Evolutionary conservation across 768 basidiomycete genomes (phyloP), one percentile per base, ranked within the genome.

Genomic region (Mrakia blollopis): DNA sequence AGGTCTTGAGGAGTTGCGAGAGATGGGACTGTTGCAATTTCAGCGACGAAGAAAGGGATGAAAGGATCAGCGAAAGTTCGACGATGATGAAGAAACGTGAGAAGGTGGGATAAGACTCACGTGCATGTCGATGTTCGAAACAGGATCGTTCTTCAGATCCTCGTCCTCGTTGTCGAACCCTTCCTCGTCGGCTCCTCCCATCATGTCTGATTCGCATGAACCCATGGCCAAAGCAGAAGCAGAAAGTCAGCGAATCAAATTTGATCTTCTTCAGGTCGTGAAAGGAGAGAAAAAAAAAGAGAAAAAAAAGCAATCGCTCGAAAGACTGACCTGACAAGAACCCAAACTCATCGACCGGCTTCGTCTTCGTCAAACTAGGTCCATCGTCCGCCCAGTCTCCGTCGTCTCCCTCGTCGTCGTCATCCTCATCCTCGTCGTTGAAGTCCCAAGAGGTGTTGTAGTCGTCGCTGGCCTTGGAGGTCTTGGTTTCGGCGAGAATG

Each of bases 311-410:
- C n/a, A n/a, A n/a, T n/a, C n/a, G n/a, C 39, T 44, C 11, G 11
- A 44, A 16, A n/a, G 25, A 63, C 84, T 63, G 75, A 85, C 85
- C 83, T 8, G 93, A 93, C 52, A 97, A 85, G 85, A 89, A 92
- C 32, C 89, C 89, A 79, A 92, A 89, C 80, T 93, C 91, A n/a
- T 92, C 73, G 16, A 39, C 91, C 70, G 89, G 86, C 80, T 89
- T 91, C 80, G 87, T 84, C 11, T 85, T 85, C 21, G 47, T 80
- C 85, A 47, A 87, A 83, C 68, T 65, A 21, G 87, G 88, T 75
- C 92, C 94, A 81, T 94, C 94, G 80, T 97, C 94, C 14, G 89
- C 87, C 96, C 96, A 98, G n/a, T 93, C 92, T 47, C 89, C 85
- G 39, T 91, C 88, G 54, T 86, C 85, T 13, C 81, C 83, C 16